phyloP scores from a whole-genome alignment of 805 yeast genomes.

The Candida nitratophila region DNA sequence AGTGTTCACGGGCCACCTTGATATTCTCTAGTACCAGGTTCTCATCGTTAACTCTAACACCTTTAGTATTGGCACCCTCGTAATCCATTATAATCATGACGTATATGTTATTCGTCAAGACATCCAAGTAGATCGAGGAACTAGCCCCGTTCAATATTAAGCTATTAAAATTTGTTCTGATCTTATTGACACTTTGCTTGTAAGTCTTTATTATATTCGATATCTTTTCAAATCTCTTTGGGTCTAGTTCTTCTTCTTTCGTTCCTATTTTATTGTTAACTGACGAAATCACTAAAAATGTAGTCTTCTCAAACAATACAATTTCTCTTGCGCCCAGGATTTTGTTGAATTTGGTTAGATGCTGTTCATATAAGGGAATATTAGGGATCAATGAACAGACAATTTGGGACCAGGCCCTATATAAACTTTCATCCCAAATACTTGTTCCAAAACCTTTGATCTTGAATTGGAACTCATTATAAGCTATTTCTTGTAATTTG shows the following conservation, averaged over 20 bases:
- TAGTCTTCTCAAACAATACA: conserved; percentile 86
- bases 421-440: conserved; percentile 94
- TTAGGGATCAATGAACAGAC: conserved; percentile 94
- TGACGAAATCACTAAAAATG: conserved; percentile 75
- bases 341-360: conserved; percentile 63
- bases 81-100: conserved; percentile 31
- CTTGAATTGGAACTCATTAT: conserved; percentile 51
- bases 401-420: conserved; percentile 95
- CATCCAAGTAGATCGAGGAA: conserved; percentile 28
- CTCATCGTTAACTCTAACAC: conserved; percentile 22
- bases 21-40: conserved; percentile 27
- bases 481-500: conserved; percentile 65
- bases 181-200: conserved; percentile 83
- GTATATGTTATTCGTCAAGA: conserved; percentile 28
- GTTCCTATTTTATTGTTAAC: conserved; percentile 27
- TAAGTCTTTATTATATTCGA: conserved; percentile 90
- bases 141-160: conserved; percentile 55
- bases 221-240: conserved; percentile 89
- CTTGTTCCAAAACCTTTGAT: conserved; percentile 89
- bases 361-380: conserved; percentile 70
- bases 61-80: conserved; percentile 6
- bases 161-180: conserved; percentile 78
- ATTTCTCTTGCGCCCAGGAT: conserved; percentile 83
- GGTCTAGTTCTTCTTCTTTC: conserved; percentile 40
- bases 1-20: conserved; percentile 25